Conservation (phyloP, 352 stramenopile genomes). For the Pythium chondricola region DNA sequence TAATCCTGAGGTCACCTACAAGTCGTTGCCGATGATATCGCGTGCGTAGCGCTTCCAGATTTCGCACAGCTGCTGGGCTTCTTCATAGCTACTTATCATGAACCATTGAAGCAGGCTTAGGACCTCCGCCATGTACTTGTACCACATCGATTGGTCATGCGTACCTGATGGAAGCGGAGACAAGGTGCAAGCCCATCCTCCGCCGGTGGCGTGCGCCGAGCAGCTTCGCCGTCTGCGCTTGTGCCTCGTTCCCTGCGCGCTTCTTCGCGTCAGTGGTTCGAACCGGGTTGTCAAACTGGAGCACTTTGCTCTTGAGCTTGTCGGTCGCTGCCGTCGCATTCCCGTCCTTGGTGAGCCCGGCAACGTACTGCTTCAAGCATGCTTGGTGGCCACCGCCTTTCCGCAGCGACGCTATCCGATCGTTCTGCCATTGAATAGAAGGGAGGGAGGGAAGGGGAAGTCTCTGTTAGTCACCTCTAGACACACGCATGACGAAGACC, state of each 20-base stretch:
- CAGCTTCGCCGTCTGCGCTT: conserved; percentile 46
- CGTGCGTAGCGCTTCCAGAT: conserved; percentile 62
- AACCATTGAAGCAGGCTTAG: no score
- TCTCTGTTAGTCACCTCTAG: no score
- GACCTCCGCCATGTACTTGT: conserved; percentile 28
- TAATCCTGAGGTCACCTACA: conserved; percentile 15
- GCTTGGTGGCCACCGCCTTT: conserved; percentile 10
- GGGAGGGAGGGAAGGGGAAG: no score
- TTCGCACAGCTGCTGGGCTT: conserved; percentile 53
- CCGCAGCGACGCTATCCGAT: conserved; percentile 7
- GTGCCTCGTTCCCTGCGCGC: conserved; percentile 20
- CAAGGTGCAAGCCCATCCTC: conserved; percentile 45
- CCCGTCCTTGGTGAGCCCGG: conserved; percentile 7
- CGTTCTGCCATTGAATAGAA: conserved; percentile 6
- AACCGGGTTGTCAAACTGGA: conserved; percentile 72
- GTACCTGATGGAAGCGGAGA: conserved; percentile 43
- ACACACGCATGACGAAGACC: no score
- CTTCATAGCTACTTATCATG: no score
- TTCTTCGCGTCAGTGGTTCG: conserved; percentile 31
- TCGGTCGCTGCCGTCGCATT: conserved; percentile 21
- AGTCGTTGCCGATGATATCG: conserved; percentile 41
- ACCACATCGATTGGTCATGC: background rate
- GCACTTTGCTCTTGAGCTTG: conserved; percentile 74
- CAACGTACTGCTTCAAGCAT: conserved; percentile 39
- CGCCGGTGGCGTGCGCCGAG: conserved; percentile 58